Evolutionary conservation across 805 yeast species (phyloP).

Genomic region (Hanseniaspora guilliermondii): DNA sequence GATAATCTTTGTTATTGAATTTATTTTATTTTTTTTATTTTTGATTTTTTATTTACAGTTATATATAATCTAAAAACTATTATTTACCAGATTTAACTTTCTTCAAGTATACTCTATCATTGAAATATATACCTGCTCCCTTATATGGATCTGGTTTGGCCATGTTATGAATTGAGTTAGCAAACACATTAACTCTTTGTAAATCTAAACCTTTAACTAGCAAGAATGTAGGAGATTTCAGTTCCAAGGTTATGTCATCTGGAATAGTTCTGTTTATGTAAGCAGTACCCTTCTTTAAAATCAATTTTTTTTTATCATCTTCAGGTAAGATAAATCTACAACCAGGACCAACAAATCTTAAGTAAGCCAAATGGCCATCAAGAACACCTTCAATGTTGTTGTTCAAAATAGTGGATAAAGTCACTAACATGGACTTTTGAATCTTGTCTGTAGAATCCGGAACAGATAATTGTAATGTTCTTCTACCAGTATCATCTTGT

Average conservation of each 20-base stretch:
- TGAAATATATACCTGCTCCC: conserved; percentile 92
- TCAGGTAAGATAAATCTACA: conserved; percentile 75
- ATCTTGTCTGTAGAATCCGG: conserved; percentile 41
- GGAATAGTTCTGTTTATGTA: conserved; percentile 47
- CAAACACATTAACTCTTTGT: conserved; percentile 76
- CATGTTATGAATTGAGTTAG: conserved; percentile 72
- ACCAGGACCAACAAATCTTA: conserved; percentile 92
- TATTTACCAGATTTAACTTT: conserved; percentile 91
- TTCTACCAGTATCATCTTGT: conserved; percentile 19
- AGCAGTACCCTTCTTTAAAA: conserved; percentile 50
- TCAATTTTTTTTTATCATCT: conserved; percentile 64
- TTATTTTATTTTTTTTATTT: not conserved
- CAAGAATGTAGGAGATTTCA: conserved; percentile 77
- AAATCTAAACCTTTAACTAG: conserved; percentile 78
- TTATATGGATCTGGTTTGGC: conserved; percentile 97
- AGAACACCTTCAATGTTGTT: conserved; percentile 78
- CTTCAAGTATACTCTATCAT: conserved; percentile 78
- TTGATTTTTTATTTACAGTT: not conserved
- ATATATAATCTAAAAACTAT: conserved; percentile 14
- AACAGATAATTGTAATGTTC: conserved; percentile 43
- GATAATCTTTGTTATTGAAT: conserved; percentile 22
- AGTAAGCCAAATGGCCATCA: conserved; percentile 81
- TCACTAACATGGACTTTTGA: conserved; percentile 93
- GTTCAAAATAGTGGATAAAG: conserved; percentile 63
- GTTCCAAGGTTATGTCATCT: conserved; percentile 53